Evolutionary conservation across 148 eudicot genomes (phyloP).

Genomic region (Heliosperma pusillum): DNA sequence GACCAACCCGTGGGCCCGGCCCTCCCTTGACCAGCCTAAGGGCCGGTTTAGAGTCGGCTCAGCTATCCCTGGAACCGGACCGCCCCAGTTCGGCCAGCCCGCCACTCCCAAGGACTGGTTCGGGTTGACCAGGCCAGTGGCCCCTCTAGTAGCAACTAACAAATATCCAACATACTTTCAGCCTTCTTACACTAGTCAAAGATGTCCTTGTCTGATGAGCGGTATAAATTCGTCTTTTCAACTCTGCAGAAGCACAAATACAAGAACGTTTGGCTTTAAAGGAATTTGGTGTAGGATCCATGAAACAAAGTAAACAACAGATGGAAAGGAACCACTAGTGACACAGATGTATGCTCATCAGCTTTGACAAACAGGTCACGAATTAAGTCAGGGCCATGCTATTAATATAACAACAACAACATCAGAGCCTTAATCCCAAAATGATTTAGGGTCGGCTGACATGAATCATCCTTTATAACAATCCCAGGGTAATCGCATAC

Average conservation of each 20-base stretch:
- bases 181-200: conserved; percentile 62
- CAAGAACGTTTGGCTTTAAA: background rate
- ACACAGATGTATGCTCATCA: background rate
- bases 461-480: too few species aligned
- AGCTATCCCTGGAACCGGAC: too few species aligned
- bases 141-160: background rate
- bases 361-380: background rate
- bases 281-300: background rate
- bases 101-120: too few species aligned
- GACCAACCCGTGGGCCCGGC: too few species aligned
- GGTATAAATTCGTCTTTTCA: conserved; percentile 44
- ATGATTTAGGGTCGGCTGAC: too few species aligned
- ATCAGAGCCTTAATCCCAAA: too few species aligned
- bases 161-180: background rate
- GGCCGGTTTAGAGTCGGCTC: too few species aligned
- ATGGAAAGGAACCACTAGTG: background rate
- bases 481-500: too few species aligned
- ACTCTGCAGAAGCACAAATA: conserved; percentile 33
- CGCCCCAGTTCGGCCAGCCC: too few species aligned
- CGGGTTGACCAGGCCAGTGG: too few species aligned
- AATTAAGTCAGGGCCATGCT: background rate
- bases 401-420: too few species aligned
- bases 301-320: background rate
- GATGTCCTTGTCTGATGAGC: conserved; percentile 38
- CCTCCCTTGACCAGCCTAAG: too few species aligned